Evolutionary conservation across 2,329 filamentous ascomycete species (phyloP), one percentile per base, ranked within the genome.

Genomic region (Hypoxylon sp.): DNA sequence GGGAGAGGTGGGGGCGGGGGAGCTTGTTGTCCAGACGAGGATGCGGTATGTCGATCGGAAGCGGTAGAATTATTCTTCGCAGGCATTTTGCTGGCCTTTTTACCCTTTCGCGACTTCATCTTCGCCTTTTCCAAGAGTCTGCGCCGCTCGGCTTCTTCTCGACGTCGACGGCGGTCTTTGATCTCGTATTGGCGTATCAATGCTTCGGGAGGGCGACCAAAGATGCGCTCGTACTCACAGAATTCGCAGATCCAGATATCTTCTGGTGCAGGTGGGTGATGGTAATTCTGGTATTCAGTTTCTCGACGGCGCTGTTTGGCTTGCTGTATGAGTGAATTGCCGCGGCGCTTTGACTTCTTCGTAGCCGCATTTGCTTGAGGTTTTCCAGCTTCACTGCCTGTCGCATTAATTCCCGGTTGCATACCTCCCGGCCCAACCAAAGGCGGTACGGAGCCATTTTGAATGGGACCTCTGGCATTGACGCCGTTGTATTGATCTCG

Each of bases 211-310:
- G 92, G 92, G 58, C 87, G 87, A n/a, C 95, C 95, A 78, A 97
- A 98, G 55, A 99, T 98, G 58, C 90, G 89, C 81, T 98, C 95
- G 78, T 98, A 99, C 80, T 99, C 96, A 83, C 96, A 99, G 79
- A 98, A 98, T 77, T 98, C 93, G 81, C 96, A 99, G 51, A 98
- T 94, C 93, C 95, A 98, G 56, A 94, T 88, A 68, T 97, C 93
- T 72, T 93, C 91, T 1, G 74, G 73, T 33, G 83, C 82, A 1
- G 92, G 92, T 1, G 92, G 91, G 75, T 92, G 90, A 74, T 92
- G 90, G 69, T 89, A 89, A 79, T 96, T 97, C 63, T 89, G 87
- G 71, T 92, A 91, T 74, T 92, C 88, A 68, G 96, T 92, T 76
- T 93, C 87, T 51, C 92, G 88, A 66, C 91, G 91, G 6, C 96